Base-by-base conservation (phyloP, 2,329 filamentous ascomycete genomes). In the Pseudogymnoascus sp. region DNA sequence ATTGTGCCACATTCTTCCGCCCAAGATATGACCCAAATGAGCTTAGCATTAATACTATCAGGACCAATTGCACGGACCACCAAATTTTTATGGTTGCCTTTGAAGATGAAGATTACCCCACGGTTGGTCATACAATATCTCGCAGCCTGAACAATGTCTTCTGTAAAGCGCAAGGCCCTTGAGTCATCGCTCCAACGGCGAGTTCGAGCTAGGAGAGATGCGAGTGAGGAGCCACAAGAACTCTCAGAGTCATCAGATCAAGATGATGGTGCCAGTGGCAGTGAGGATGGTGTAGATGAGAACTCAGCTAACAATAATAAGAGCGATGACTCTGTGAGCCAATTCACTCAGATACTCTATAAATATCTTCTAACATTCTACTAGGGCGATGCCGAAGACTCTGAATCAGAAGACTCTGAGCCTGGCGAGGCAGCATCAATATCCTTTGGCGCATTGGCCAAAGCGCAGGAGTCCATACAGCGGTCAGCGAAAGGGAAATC, bases 361-460 rank as follows among this genome's bases (percentile, higher is more conserved):
- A 5, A 4, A 21, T 37, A 37, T 31, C 3, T 25, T 45, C 60
- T 64, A 62, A 62, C 37, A 11, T 45, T 16, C 4, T 45, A 6
- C 5, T 57, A 65, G 61, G 31, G 23, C 28, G 63, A 63, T 61
- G 62, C 68, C 31, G 25, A 70, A 25, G 67, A 69, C 45, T 61
- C 54, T 14, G 64, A 43, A 19, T 41, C 64, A 19, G 61, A 45
- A 25, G 36, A 21, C 34, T 61, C 64, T 34, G 62, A 64, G 14
- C 61, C 65, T 4, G 68, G 70, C 43, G 70, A 72, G 60, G 77
- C 81, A 51, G 79, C 84, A 7, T 80, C 81, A 66, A 85, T 97
- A 68, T 95, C 92, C 23, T 97, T 98, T 72, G 93, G 92, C 67
- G 90, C 90, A n/a, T 81, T 97, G 43, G 91, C 90, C 68, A 90